A percentile compares a stretch with the other conserved stretches of the same genome.
Evolutionary conservation across 805 yeast genomes (phyloP).

Genomic region (Saccharomycopsis selenospora): DNA sequence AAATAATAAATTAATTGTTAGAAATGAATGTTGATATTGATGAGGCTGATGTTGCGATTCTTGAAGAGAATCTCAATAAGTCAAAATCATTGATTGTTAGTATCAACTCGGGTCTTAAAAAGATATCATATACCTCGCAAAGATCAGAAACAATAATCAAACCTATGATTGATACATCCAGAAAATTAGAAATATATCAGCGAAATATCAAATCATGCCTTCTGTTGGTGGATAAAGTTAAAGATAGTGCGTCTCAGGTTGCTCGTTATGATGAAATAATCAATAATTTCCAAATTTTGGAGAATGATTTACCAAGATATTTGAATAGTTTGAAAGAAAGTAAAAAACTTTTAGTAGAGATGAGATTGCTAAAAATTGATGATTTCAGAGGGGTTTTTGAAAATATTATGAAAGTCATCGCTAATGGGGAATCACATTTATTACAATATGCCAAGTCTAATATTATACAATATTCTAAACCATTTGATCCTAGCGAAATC

Average conservation of each 20-base stretch:
- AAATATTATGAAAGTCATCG: constrained; percentile 49
- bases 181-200: constrained; percentile 46
- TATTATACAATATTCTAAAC: constrained; percentile 33
- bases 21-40: constrained; percentile 49
- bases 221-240: constrained; percentile 37
- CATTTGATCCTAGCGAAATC: constrained; percentile 40
- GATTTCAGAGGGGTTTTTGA: constrained; percentile 63
- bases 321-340: constrained; percentile 21
- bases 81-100: constrained; percentile 48
- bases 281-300: constrained; percentile 21
- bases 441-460: constrained; percentile 41
- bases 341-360: constrained; percentile 21
- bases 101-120: constrained; percentile 48
- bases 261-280: constrained; percentile 34
- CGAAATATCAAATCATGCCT: constrained; percentile 50
- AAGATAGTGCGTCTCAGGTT: constrained; percentile 44
- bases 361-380: constrained; percentile 27
- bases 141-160: constrained; percentile 56
- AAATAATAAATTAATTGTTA: too few species aligned
- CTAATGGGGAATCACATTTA: constrained; percentile 49
- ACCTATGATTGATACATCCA: constrained; percentile 64
- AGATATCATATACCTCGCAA: constrained; percentile 45
- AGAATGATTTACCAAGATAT: constrained; percentile 16
- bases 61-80: constrained; percentile 62
- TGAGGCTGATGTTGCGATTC: constrained; percentile 77